Base-by-base conservation (phyloP, 176 grass and related monocot species). In the Oryza coarctata region DNA sequence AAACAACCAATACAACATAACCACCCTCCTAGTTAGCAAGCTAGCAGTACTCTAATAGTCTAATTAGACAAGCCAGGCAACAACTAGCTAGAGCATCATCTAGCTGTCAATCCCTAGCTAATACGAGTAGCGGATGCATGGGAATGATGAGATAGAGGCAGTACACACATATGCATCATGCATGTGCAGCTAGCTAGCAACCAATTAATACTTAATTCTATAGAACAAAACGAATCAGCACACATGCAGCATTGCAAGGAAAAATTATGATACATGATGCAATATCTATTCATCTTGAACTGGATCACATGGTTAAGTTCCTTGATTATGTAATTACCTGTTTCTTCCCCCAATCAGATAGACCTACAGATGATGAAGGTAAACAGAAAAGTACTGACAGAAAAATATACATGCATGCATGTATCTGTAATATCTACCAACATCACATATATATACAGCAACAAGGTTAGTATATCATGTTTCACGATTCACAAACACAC, bases 1-100 rank as follows among this genome's bases (percentile, higher is more conserved):
- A 86, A 83, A 86, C 88, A 83, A 86, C 88, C 41, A 30, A 73
- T 82, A 79, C 6, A 86, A 83, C 69, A 78, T 74, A 83, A 86
- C 73, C 61, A 81, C 73, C 68, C 74, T 30, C 55, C 78, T 25
- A 60, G 55, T 11, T 60, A 25, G 55, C 36, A 26, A 39, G 20
- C 4, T 84, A 79, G 75, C 41, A 39, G 38, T 39, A 87, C 41
- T 35, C 50, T 55, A 55, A 55, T 55, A 25, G 22, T 60, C 27
- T 63, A 87, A 84, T 80, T 17, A 82, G 68, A 77, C 40, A 43
- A 43, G 40, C 40, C 12, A 65, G 71, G 71, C 63, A 77, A 80
- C 58, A 77, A 31, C 41, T 57, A 67, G 38, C 36, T 80, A 77
- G 25, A 89, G 82, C 65, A 85, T 71, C 40, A 85, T 81, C 80